A percentile compares a stretch with the other conserved stretches of the same genome.
phyloP scores from a whole-genome alignment of 208 protist genomes.

The Novymonas esmeraldas region DNA sequence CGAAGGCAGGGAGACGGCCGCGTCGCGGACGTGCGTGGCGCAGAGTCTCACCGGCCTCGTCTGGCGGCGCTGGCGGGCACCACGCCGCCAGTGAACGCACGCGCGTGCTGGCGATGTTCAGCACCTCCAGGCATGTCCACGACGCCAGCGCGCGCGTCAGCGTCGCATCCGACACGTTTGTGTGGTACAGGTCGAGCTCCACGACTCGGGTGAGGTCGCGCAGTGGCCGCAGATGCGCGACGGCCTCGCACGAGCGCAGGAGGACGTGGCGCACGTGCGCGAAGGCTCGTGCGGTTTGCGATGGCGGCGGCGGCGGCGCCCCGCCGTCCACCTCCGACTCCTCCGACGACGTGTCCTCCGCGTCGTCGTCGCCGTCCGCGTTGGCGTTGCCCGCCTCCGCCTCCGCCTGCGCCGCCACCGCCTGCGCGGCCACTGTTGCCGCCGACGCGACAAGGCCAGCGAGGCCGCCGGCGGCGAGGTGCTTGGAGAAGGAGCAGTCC shows the following conservation, averaged over 20 bases:
- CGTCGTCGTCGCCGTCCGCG: not conserved
- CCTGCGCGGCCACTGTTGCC: not conserved
- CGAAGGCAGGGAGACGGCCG: conserved; percentile 30
- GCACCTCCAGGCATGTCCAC: conserved; percentile 39
- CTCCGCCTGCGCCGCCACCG: not conserved
- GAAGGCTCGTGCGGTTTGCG: too few relatives aligned
- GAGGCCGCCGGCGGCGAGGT: conserved; percentile 10
- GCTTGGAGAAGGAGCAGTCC: conserved; percentile 5
- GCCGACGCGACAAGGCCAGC: not conserved
- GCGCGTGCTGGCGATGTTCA: conserved; percentile 37
- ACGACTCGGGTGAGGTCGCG: conserved; percentile 27
- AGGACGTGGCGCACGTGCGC: conserved; percentile 30
- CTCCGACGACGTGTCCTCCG: too few relatives aligned
- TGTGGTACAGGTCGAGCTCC: conserved; percentile 71
- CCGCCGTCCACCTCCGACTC: not conserved
- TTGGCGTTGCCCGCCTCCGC: not conserved
- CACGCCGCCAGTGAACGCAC: conserved; percentile 35
- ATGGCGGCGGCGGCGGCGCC: not conserved
- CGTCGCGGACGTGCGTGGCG: not conserved
- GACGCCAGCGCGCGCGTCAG: conserved; percentile 32
- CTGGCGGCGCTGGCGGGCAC: conserved; percentile 15
- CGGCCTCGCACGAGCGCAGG: conserved; percentile 49
- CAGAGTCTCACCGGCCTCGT: not conserved
- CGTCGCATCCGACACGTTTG: conserved; percentile 31
- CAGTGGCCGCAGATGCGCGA: conserved; percentile 36